Evolutionary conservation across 257 asterid species (phyloP).

Genomic region (Solanum rostratum): DNA sequence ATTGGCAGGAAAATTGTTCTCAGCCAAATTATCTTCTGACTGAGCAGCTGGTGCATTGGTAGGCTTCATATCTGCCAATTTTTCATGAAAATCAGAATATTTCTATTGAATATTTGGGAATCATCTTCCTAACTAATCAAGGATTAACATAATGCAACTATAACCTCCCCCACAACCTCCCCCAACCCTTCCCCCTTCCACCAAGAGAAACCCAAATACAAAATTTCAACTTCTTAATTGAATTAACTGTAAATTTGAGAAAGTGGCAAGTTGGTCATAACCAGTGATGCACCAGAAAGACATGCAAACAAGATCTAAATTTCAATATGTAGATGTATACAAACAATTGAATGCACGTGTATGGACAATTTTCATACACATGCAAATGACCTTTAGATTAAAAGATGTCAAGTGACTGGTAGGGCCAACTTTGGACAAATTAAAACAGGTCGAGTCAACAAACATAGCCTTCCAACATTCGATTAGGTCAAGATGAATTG

Average conservation of each 20-base stretch:
- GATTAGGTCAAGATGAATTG: neutral
- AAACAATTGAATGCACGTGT: neutral
- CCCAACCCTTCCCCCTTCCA: no score
- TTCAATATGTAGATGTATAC: neutral
- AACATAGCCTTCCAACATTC: neutral
- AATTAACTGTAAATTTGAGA: neutral
- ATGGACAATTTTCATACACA: neutral
- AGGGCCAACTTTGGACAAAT: neutral
- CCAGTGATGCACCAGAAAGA: neutral
- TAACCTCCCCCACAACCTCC: neutral
- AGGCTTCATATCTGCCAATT: slow-evolving; percentile 18
- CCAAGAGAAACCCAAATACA: neutral
- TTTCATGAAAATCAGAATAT: neutral
- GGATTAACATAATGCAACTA: neutral
- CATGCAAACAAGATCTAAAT: neutral
- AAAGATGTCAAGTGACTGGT: neutral
- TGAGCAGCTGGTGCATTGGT: neutral
- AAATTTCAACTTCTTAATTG: neutral
- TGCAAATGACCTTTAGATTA: neutral
- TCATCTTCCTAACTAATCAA: neutral
- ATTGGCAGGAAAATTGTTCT: slow-evolving; percentile 29
- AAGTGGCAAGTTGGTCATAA: neutral
- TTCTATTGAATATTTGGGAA: neutral
- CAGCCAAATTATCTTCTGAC: slow-evolving; percentile 10
- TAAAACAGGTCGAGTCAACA: neutral